Evolutionary conservation across 495 filamentous ascomycete species (phyloP).

Genomic region (Delitschia confertaspora): DNA sequence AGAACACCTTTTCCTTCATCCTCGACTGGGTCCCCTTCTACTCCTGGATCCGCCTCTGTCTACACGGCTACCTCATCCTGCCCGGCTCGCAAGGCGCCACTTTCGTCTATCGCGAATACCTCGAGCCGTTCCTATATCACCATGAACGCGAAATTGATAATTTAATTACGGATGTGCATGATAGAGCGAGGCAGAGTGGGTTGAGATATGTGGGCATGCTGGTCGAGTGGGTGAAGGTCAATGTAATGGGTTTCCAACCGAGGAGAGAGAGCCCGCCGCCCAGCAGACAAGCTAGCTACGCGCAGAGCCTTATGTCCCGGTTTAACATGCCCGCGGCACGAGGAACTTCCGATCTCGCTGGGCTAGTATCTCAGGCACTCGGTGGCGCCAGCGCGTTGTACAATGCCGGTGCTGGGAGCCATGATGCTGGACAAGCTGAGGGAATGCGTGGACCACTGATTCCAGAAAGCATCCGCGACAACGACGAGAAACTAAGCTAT

Average conservation of each 20-base stretch:
- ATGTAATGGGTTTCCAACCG: conserved; percentile 61
- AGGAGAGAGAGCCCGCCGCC: conserved; percentile 43
- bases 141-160: conserved; percentile 88
- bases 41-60: conserved; percentile 75
- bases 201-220: conserved; percentile 70
- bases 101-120: conserved; percentile 69
- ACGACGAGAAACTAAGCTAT: conserved; percentile 57
- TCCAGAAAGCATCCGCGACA: conserved; percentile 52
- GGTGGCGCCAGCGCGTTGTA: conserved; percentile 39
- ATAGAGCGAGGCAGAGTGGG: conserved; percentile 67
- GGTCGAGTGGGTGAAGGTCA: conserved; percentile 65
- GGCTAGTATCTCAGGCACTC: conserved; percentile 63
- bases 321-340: conserved; percentile 67
- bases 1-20: conserved; percentile 80
- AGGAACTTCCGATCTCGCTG: conserved; percentile 59
- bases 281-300: conserved; percentile 51
- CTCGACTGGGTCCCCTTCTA: conserved; percentile 91
- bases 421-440: conserved; percentile 45
- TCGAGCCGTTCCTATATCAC: conserved; percentile 78
- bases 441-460: conserved; percentile 53
- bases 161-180: conserved; percentile 74
- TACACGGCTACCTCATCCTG: conserved; percentile 93
- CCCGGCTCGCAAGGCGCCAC: conserved; percentile 89
- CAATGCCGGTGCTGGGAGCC: conserved; percentile 36
- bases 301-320: conserved; percentile 70